These are phyloP conservation scores for Aspergillus sp. DNA, from an alignment of 2,329 filamentous ascomycete species.

Conservation along the genomic window DNA sequence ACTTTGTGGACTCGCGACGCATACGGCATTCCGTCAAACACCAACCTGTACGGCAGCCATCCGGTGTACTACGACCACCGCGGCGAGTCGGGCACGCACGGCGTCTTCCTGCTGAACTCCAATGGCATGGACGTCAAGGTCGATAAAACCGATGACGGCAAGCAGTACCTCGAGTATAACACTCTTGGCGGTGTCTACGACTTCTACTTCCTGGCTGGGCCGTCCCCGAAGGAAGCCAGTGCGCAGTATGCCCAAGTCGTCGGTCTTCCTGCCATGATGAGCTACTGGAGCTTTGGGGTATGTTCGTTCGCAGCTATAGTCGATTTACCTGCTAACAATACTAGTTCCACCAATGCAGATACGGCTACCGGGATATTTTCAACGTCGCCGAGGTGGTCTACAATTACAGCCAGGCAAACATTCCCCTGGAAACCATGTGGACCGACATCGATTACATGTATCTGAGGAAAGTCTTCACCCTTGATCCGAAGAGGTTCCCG, in stretches of 20 bases:
- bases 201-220: constrained; percentile 56
- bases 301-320: not conserved
- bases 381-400: constrained; percentile 36
- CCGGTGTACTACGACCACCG: constrained; percentile 69
- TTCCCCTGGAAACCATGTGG: constrained; percentile 39
- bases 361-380: constrained; percentile 48
- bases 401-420: constrained; percentile 34
- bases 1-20: constrained; percentile 63
- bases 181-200: constrained; percentile 68
- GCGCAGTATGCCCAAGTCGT: constrained; percentile 51
- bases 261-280: constrained; percentile 51
- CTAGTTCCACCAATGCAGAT: constrained; percentile 51
- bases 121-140: constrained; percentile 72
- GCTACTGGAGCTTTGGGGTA: constrained; percentile 56
- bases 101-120: constrained; percentile 61
- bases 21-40: constrained; percentile 49
- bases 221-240: constrained; percentile 48
- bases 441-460: constrained; percentile 38
- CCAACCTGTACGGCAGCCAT: constrained; percentile 64
- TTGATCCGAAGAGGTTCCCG: constrained; percentile 30
- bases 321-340: not conserved
- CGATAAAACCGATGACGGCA: constrained; percentile 48
- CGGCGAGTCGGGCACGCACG: constrained; percentile 47
- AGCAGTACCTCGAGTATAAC: constrained; percentile 71
- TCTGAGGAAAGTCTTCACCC: constrained; percentile 28